Base-by-base conservation (phyloP, 2,329 filamentous ascomycete species). In the Volutella citrinella region DNA sequence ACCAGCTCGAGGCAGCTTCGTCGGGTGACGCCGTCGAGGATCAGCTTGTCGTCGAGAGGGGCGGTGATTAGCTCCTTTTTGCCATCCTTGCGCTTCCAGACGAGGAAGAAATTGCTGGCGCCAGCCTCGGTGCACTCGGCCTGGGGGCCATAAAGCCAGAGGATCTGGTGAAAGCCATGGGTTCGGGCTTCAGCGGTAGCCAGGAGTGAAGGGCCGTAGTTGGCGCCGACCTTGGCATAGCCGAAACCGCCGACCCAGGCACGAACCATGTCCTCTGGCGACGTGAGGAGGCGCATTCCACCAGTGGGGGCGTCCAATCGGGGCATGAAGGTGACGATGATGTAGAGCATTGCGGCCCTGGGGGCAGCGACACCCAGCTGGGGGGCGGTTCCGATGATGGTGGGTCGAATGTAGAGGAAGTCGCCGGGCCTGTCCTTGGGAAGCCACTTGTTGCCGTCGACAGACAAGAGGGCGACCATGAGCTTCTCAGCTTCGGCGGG, bases 221-320 rank as follows among this genome's bases (percentile, higher is more conserved):
- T 96, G 42, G 90, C 90, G 34, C 90, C 90, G 20, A 96, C 78
- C 66, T 96, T 96, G 41, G 89, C 88, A 56, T 84, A 90, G 1
- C 90, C 90, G 60, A 94, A 95, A 9, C 91, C 90, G 42, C 90
- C 90, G 14, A 87, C 88, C 90, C 90, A 96, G 10, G 90, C 89
- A 46, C 90, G 83, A 38, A 95, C 81, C 70, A 83, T 87, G 60
- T 95, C 87, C 47, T 90, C 80, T 35, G 79, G 76, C 27, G 78
- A 86, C 0, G 89, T 91, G 56, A 91, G 77, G 27, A 95, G 76
- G 51, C 77, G 82, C 71, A 94, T 74, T 45, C 79, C 79, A 20
- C 72, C 74, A 0, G 57, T 47, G 6, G 69, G 66, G 10, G 63
- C 45, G 48, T 78, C 74, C 56, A 82, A 59, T 37, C 62, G 56